These are phyloP conservation scores for Canavalia gladiata DNA, from an alignment of 306 rosid species.

Conservation along the genomic window DNA sequence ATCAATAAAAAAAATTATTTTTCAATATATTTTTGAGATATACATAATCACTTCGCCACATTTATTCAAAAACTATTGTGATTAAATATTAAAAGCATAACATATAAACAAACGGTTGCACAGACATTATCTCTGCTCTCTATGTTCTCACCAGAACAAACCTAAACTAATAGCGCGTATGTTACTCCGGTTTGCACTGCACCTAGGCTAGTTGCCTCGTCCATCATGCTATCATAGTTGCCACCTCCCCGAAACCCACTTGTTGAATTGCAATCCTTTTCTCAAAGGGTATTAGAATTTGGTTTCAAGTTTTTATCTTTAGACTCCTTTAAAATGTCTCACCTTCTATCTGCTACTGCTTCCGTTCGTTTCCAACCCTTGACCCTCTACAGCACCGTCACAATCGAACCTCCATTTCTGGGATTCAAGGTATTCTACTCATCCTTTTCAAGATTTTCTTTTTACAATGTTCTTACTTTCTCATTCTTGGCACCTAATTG, in stretches of 20 bases:
- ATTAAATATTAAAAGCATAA: not conserved
- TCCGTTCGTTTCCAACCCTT: slow-evolving; percentile 58
- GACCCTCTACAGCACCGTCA: slow-evolving; percentile 41
- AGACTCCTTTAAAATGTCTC: slow-evolving; percentile 54
- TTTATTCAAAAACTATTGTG: not conserved
- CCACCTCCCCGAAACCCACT: slow-evolving; percentile 23
- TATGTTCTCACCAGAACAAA: not conserved
- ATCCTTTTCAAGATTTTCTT: not conserved
- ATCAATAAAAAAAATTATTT: not conserved
- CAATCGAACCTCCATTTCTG: slow-evolving; percentile 45
- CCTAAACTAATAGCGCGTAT: not conserved
- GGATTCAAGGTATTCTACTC: slow-evolving; percentile 58
- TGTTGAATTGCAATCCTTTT: slow-evolving; percentile 8
- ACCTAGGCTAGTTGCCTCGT: not conserved
- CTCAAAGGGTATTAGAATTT: slow-evolving; percentile 30
- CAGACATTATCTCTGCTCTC: too few relatives aligned
- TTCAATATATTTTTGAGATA: too few relatives aligned
- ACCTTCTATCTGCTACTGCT: slow-evolving; percentile 57
- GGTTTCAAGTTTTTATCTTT: slow-evolving; percentile 45
- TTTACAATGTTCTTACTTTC: not conserved
- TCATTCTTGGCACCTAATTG: too few relatives aligned
- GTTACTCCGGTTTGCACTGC: not conserved
- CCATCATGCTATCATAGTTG: not conserved
- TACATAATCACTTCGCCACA: not conserved
- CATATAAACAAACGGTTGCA: too few relatives aligned